Evolutionary conservation across 2,329 filamentous ascomycete species (phyloP), one percentile per base, ranked within the genome.

Genomic region (Teratosphaeria epicoccoides): DNA sequence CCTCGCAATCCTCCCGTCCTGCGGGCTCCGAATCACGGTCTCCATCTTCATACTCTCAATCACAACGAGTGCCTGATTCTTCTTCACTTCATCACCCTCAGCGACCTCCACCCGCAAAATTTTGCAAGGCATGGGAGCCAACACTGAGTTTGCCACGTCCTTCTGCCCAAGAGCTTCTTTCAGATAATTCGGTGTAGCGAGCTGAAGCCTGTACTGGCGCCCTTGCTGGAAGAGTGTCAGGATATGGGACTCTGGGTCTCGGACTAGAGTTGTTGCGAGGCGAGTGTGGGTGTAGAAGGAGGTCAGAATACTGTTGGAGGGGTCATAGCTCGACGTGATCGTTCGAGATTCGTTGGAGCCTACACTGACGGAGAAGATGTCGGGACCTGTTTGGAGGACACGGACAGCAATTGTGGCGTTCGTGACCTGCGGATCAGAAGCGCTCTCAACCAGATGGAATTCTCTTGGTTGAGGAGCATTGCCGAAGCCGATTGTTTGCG

Each of bases 101-200:
- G 77, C 72, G 0, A 96, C 88, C 68, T 95, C 87, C 46, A 96
- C 93, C 58, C 88, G 82, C 55, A 98, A 72, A 24, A 98, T 85
- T 73, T 97, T 97, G 72, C 93, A 97, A 1, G 93, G 93, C 93
- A 98, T 98, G 0, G 93, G 93, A 22, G 93, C 88, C 23, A 87
- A 77, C 1, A 97, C 88, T 49, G 85, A 93, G 54, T 91, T 90
- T 6, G 83, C 77, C 0, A 79, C 78, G 63, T 95, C 88, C 67
- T 88, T 90, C 56, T 87, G 73, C 0, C 91, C 90, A 6, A 96
- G 75, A 0, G 88, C 89, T 70, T 94, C 91, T 61, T 89, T 87
- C 52, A 86, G 85, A 89, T 90, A 98, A 44, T 76, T 75, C 0
- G 91, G 89, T 44, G 73, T 68, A 0, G 76, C 73, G 22, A 81